phyloP scores from a whole-genome alignment of 768 basidiomycete genomes.

The Russula ochroleuca region DNA sequence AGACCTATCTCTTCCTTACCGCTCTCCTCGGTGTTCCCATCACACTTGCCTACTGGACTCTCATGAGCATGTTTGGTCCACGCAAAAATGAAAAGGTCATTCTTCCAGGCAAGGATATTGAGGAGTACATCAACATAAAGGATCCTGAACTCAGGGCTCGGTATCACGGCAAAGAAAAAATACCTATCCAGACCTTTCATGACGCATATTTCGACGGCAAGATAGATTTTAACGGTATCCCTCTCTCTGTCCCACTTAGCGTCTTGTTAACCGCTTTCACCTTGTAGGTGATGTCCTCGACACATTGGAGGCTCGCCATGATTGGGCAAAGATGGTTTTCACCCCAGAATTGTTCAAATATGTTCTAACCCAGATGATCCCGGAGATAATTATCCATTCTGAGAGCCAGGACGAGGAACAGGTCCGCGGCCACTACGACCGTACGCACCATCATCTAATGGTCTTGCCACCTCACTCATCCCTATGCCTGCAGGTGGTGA shows the following conservation, averaged over 20 bases:
- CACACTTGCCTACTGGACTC: constrained; percentile 82
- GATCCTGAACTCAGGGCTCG: constrained; percentile 73
- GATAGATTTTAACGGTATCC: constrained; percentile 88
- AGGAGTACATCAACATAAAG: constrained; percentile 87
- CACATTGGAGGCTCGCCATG: constrained; percentile 89
- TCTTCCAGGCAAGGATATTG: constrained; percentile 80
- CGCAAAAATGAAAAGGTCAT: constrained; percentile 81
- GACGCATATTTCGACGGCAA: constrained; percentile 97
- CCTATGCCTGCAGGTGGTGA: constrained; percentile 60
- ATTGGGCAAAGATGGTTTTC: constrained; percentile 91
- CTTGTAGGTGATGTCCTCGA: constrained; percentile 84
- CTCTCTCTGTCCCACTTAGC: constrained; percentile 2
- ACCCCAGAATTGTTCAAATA: constrained; percentile 92
- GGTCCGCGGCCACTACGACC: constrained; percentile 93
- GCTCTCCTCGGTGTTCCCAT: constrained; percentile 70
- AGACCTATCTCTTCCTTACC: constrained; percentile 79
- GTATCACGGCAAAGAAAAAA: constrained; percentile 84
- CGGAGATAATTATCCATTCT: constrained; percentile 94
- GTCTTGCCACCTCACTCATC: constrained; percentile 19
- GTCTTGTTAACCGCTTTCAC: constrained; percentile 13
- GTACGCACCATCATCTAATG: constrained; percentile 39
- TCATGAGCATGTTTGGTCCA: constrained; percentile 76
- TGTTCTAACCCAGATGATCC: constrained; percentile 79
- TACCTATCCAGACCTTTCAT: constrained; percentile 96
- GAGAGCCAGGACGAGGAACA: constrained; percentile 90